Evolutionary conservation across 2,329 filamentous ascomycete genomes (phyloP).

Genomic region (Geosmithia morbida): DNA sequence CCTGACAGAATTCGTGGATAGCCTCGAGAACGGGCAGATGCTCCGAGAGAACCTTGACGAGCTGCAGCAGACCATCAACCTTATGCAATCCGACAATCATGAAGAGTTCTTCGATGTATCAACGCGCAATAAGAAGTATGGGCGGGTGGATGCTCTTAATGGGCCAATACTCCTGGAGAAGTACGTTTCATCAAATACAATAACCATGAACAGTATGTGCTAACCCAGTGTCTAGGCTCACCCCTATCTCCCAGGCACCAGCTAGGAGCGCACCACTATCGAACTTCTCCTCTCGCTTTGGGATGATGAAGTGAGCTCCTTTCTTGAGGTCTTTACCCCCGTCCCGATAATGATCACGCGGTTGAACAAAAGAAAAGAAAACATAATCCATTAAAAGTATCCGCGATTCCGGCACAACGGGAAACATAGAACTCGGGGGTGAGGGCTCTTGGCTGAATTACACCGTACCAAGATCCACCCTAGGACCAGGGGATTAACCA

Average conservation of each 20-base stretch:
- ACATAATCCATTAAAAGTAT: background rate
- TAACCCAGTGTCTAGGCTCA: slow-evolving; percentile 36
- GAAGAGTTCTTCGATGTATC: slow-evolving; percentile 95
- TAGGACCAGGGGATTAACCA: background rate
- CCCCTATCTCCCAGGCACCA: slow-evolving; percentile 44
- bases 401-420: background rate
- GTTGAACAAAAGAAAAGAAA: background rate
- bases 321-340: background rate
- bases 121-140: slow-evolving; percentile 83
- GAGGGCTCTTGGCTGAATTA: too few relatives aligned
- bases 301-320: slow-evolving; percentile 27
- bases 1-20: slow-evolving; percentile 73
- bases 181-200: slow-evolving; percentile 26
- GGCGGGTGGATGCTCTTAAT: slow-evolving; percentile 80
- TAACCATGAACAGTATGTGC: background rate
- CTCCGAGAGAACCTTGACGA: slow-evolving; percentile 83
- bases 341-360: background rate
- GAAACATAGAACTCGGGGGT: background rate
- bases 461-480: background rate
- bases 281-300: slow-evolving; percentile 63
- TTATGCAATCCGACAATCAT: slow-evolving; percentile 80
- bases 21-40: slow-evolving; percentile 72
- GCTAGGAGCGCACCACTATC: slow-evolving; percentile 49
- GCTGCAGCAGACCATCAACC: slow-evolving; percentile 77
- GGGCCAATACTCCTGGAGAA: slow-evolving; percentile 87